Evolutionary conservation across 2,329 filamentous ascomycete species (phyloP).

Genomic region (Aspergillus versicolor): DNA sequence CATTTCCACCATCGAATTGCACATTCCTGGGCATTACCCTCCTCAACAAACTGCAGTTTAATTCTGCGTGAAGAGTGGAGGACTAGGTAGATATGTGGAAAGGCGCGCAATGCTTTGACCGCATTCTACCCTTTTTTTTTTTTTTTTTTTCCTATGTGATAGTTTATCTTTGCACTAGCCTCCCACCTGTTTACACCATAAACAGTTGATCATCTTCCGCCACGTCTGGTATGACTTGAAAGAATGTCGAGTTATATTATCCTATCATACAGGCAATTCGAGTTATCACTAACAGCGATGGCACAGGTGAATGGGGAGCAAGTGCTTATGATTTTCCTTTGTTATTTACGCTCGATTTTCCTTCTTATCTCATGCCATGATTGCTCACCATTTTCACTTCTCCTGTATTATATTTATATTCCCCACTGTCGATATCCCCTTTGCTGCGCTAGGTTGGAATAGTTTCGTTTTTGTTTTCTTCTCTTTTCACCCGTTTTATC

Average conservation of each 20-base stretch:
- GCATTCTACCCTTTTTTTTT: background rate
- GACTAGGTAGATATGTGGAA: background rate
- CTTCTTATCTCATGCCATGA: background rate
- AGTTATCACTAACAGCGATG: background rate
- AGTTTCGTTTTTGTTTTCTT: background rate
- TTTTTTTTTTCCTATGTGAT: background rate
- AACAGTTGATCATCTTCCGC: background rate
- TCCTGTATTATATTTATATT: conserved; percentile 1
- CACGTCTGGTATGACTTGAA: background rate
- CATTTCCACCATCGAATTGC: conserved; percentile 31
- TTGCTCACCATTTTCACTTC: background rate
- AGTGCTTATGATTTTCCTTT: conserved; percentile 3
- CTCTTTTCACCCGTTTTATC: background rate
- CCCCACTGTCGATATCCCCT: background rate
- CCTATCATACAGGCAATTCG: background rate
- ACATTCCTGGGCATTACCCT: conserved; percentile 38
- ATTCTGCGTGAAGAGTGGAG: background rate
- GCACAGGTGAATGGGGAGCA: background rate
- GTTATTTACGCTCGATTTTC: conserved; percentile 1
- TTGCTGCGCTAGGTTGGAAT: background rate
- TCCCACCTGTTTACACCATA: background rate
- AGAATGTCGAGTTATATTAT: background rate
- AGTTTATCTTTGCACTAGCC: background rate
- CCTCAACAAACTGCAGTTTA: conserved; percentile 31
- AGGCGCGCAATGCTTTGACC: background rate